Evolutionary conservation across 1,284 basidiomycete genomes (phyloP).

Genomic region (Golubevia pallescens): DNA sequence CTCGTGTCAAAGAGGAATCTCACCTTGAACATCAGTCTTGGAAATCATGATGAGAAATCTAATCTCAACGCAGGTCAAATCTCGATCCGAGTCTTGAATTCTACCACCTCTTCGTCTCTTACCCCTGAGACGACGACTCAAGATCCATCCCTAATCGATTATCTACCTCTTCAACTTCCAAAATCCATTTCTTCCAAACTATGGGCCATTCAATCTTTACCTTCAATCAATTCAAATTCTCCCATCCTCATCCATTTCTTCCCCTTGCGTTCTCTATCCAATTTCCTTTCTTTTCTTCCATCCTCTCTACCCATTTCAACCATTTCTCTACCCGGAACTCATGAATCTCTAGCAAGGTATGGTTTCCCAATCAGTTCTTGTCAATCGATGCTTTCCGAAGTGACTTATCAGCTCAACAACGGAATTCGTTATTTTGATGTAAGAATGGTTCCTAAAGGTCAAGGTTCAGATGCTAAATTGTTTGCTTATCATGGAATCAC

Average conservation of each 20-base stretch:
- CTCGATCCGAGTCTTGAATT: no score
- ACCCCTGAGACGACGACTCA: no score
- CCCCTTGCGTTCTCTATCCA: constrained; percentile 5
- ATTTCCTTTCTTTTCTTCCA: constrained; percentile 25
- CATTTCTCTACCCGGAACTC: constrained; percentile 40
- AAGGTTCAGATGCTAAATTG: constrained; percentile 11
- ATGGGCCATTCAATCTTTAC: no score
- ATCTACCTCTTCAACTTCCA: no score
- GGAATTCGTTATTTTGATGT: constrained; percentile 46
- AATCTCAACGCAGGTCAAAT: no score
- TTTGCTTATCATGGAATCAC: constrained; percentile 42
- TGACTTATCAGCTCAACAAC: constrained; percentile 22
- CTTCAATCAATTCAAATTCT: no score
- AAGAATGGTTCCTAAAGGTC: constrained; percentile 29
- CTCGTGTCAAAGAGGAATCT: no score
- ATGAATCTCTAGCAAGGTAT: constrained; percentile 37
- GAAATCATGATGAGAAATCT: no score
- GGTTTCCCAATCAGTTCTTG: constrained; percentile 45
- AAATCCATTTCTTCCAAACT: no score
- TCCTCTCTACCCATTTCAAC: constrained; percentile 17
- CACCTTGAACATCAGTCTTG: no score
- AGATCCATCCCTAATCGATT: no score
- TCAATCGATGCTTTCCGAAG: constrained; percentile 18
- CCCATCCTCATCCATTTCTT: constrained; percentile 19
- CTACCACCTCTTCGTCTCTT: no score